Base-by-base conservation (phyloP, 83 land plant species). In the Thuja plicata region DNA sequence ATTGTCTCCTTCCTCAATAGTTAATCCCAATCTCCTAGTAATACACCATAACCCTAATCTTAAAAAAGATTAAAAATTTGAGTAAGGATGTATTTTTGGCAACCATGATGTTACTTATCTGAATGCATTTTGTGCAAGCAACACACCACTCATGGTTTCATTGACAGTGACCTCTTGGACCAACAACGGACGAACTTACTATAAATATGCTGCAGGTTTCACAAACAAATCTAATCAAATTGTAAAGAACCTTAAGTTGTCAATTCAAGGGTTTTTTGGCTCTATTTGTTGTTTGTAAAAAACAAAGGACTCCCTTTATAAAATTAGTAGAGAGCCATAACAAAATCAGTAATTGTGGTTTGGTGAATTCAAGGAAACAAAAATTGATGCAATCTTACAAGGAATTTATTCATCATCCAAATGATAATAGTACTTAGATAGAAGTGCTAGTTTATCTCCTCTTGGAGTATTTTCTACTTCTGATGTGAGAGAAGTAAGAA, bases 281-380 rank as follows among this genome's bases (percentile, higher is more conserved):
- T 94, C 95, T 32, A 12, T 93, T 10, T 96, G 96, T 96, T 96
- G 97, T 32, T 91, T 96, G n/a, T 86, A 86, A 16, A 92, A 91
- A 79, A 86, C 89, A 35, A 92, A 90, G 6, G 85, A 89, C 27
- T 34, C 62, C 40, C 57, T 88, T 70, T 96, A 92, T 66, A 35
- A n/a, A n/a, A n/a, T n/a, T n/a, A n/a, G n/a, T n/a, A n/a, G n/a
- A n/a, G n/a, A n/a, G n/a, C n/a, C n/a, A n/a, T n/a, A n/a, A n/a
- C n/a, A n/a, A n/a, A n/a, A n/a, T n/a, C n/a, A n/a, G n/a, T n/a
- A n/a, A n/a, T n/a, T n/a, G n/a, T n/a, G n/a, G n/a, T n/a, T n/a
- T n/a, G n/a, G n/a, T n/a, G n/a, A n/a, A n/a, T n/a, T n/a, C n/a
- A n/a, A n/a, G n/a, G n/a, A n/a, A n/a, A n/a, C n/a, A n/a, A n/a